phyloP scores from a whole-genome alignment of 2,329 filamentous ascomycete genomes.

The Venturia asperata region DNA sequence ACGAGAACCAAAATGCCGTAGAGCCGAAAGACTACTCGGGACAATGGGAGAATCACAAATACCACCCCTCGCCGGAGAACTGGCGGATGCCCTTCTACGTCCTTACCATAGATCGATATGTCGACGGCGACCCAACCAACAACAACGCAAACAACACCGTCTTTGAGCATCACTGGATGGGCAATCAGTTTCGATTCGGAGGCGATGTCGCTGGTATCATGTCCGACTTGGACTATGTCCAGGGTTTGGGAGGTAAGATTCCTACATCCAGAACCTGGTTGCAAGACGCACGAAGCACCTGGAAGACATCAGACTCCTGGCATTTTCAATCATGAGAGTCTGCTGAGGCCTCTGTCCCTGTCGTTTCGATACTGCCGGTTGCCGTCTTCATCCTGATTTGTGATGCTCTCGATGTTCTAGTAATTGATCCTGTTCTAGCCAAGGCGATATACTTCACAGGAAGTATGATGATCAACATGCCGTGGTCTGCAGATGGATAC shows the following conservation, averaged over 20 bases:
- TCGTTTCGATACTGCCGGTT: no score
- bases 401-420: not conserved
- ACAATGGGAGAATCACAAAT: conserved; percentile 34
- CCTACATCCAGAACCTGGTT: not conserved
- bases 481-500: conserved; percentile 57
- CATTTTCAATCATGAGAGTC: not conserved
- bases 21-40: conserved; percentile 3
- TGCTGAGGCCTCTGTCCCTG: not conserved
- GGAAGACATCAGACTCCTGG: not conserved
- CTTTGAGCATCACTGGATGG: conserved; percentile 52
- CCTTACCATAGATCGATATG: conserved; percentile 36
- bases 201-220: conserved; percentile 52
- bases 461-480: conserved; percentile 53
- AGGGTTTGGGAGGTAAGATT: conserved; percentile 55
- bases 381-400: no score
- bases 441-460: conserved; percentile 47
- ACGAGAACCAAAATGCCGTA: conserved; percentile 8
- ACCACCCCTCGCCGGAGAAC: conserved; percentile 48
- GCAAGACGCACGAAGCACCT: not conserved
- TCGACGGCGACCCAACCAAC: conserved; percentile 56
- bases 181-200: conserved; percentile 55
- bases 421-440: not conserved
- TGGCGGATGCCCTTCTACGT: conserved; percentile 61
- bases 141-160: conserved; percentile 53
- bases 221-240: conserved; percentile 56